Evolutionary conservation across 2,329 filamentous ascomycete genomes (phyloP).

Genomic region (Aaosphaeria pasadenensis): DNA sequence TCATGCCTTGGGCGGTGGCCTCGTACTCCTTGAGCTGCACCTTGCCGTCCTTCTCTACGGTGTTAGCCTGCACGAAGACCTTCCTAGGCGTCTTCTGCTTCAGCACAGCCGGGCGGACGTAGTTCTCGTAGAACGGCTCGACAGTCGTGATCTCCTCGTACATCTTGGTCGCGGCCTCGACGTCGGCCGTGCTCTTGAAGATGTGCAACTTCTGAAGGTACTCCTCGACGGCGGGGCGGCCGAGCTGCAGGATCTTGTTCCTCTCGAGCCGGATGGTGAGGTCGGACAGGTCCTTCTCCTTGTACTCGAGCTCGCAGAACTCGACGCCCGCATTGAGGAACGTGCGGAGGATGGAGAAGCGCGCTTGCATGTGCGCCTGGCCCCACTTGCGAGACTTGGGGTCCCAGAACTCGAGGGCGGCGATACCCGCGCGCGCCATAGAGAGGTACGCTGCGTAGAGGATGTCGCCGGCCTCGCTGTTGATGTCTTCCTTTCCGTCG

Average conservation of each 20-base stretch:
- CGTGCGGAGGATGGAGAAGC: conserved; percentile 81
- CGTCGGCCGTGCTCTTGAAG: conserved; percentile 87
- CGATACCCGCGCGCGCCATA: conserved; percentile 91
- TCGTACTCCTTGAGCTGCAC: conserved; percentile 82
- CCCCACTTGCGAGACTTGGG: conserved; percentile 89
- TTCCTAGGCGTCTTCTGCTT: conserved; percentile 79
- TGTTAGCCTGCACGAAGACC: conserved; percentile 94
- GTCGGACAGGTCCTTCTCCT: conserved; percentile 72
- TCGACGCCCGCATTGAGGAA: conserved; percentile 83
- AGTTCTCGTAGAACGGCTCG: conserved; percentile 79
- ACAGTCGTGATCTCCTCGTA: conserved; percentile 84
- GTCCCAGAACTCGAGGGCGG: conserved; percentile 91
- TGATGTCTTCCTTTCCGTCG: conserved; percentile 69
- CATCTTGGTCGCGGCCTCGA: conserved; percentile 71
- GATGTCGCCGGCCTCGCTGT: conserved; percentile 77
- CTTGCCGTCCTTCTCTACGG: conserved; percentile 56
- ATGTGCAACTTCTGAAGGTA: conserved; percentile 91
- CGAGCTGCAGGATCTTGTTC: conserved; percentile 79
- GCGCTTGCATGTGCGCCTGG: conserved; percentile 77
- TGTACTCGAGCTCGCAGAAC: conserved; percentile 80
- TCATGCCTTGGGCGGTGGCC: conserved; percentile 71
- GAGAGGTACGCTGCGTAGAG: conserved; percentile 84
- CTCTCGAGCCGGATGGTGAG: conserved; percentile 80
- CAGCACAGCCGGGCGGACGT: conserved; percentile 72
- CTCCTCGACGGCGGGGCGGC: conserved; percentile 76